Evolutionary conservation across 2,329 filamentous ascomycete species (phyloP).

Genomic region (Didymella segeticola): DNA sequence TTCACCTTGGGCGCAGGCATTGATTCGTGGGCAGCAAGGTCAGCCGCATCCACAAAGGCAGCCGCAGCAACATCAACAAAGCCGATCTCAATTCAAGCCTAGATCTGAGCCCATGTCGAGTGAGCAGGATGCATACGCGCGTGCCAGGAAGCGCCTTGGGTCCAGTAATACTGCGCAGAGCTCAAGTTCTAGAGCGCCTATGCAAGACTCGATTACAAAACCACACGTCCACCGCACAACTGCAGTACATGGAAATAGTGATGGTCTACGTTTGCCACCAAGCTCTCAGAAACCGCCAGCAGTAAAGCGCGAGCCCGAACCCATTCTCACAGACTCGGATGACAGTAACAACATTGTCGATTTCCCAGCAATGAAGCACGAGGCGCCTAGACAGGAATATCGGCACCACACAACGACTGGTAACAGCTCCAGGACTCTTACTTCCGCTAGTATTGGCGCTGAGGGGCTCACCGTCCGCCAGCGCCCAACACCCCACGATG

Average conservation of each 20-base stretch:
- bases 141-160: constrained; percentile 12
- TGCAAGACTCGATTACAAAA: not conserved
- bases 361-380: constrained; percentile 11
- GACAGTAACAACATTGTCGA: constrained; percentile 15
- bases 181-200: not conserved
- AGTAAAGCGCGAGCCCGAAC: constrained; percentile 17
- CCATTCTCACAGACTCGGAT: constrained; percentile 16
- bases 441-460: not conserved
- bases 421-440: not conserved
- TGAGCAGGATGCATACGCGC: constrained; percentile 12
- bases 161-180: not conserved
- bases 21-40: constrained; percentile 19
- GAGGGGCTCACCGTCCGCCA: not conserved
- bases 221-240: not conserved
- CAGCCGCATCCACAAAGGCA: not conserved
- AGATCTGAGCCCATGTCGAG: constrained; percentile 6
- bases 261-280: not conserved
- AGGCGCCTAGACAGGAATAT: not conserved
- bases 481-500: not conserved
- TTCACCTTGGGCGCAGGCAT: constrained; percentile 34
- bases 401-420: not conserved
- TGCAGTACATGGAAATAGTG: not conserved
- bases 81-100: constrained; percentile 2
- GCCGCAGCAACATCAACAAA: constrained; percentile 1
- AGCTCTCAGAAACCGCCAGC: not conserved